A percentile compares a stretch with the other conserved stretches of the same genome.
Evolutionary conservation across 176 grass and related monocot genomes (phyloP).

Genomic region (Juncus inflexus): DNA sequence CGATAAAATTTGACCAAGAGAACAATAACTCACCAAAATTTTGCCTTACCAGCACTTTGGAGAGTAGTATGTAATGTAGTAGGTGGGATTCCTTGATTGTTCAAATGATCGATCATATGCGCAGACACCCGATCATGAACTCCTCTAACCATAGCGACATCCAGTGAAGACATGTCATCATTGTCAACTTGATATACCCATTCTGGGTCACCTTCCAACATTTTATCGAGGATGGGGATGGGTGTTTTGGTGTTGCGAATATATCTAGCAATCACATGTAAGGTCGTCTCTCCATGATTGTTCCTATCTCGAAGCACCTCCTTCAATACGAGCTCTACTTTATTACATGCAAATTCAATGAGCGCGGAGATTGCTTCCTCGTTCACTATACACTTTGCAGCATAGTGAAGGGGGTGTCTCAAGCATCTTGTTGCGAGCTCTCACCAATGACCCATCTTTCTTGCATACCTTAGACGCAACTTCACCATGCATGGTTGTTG

Average conservation of each 20-base stretch:
- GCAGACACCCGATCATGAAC: no score
- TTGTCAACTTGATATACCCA: background rate
- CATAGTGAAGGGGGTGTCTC: conserved; percentile 31
- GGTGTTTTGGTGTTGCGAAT: no score
- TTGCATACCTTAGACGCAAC: background rate
- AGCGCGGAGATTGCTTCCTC: background rate
- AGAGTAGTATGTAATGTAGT: no score
- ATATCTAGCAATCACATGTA: no score
- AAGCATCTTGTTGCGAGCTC: conserved; percentile 2
- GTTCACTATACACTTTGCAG: background rate
- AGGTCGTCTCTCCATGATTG: background rate
- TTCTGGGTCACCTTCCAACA: background rate
- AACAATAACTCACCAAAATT: no score
- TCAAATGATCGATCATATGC: no score
- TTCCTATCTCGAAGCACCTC: background rate
- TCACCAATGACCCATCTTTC: background rate
- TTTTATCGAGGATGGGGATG: background rate
- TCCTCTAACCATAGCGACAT: conserved; percentile 2
- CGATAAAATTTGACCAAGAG: no score
- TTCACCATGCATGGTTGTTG: no score
- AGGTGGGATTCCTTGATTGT: no score
- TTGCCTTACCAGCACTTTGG: no score
- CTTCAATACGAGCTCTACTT: background rate
- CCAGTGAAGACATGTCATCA: conserved; percentile 7
- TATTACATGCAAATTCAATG: background rate